phyloP scores from a whole-genome alignment of 2,329 filamentous ascomycete species.

The Leptographium galeiforme region DNA sequence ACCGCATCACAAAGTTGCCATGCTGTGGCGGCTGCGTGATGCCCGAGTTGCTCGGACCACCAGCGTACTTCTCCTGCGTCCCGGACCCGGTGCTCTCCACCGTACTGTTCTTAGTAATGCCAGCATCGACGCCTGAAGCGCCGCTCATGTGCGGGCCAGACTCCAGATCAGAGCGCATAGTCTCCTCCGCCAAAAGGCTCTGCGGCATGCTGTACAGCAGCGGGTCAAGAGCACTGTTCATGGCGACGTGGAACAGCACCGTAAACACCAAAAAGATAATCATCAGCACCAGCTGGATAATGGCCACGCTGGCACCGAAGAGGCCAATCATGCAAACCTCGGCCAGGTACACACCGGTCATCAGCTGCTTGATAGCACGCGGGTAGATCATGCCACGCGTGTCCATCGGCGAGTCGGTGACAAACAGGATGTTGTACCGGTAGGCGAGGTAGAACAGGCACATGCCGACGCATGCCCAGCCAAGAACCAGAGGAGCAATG shows the following conservation, averaged over 20 bases:
- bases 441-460: slow-evolving; percentile 74
- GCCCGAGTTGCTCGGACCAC: slow-evolving; percentile 6
- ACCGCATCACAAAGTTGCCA: slow-evolving; percentile 48
- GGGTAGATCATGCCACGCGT: slow-evolving; percentile 88
- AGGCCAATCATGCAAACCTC: slow-evolving; percentile 72
- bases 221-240: slow-evolving; percentile 62
- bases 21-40: slow-evolving; percentile 19
- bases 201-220: slow-evolving; percentile 69
- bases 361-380: slow-evolving; percentile 75
- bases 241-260: slow-evolving; percentile 58
- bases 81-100: slow-evolving; percentile 11
- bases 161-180: slow-evolving; percentile 17
- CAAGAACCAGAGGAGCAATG: slow-evolving; percentile 74
- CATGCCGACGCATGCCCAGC: slow-evolving; percentile 67
- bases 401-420: slow-evolving; percentile 66
- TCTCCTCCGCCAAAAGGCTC: slow-evolving; percentile 42
- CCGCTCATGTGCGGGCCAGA: slow-evolving; percentile 3
- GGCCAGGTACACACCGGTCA: slow-evolving; percentile 68
- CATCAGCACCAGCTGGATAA: slow-evolving; percentile 63
- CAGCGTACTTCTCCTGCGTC: slow-evolving; percentile 3
- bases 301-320: slow-evolving; percentile 53
- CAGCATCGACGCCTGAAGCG: slow-evolving; percentile 7
- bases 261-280: slow-evolving; percentile 63
- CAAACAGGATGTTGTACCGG: slow-evolving; percentile 77
- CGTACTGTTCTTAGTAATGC: slow-evolving; percentile 13